phyloP scores from a whole-genome alignment of 495 filamentous ascomycete genomes.

The Mytilinidion resinicola region DNA sequence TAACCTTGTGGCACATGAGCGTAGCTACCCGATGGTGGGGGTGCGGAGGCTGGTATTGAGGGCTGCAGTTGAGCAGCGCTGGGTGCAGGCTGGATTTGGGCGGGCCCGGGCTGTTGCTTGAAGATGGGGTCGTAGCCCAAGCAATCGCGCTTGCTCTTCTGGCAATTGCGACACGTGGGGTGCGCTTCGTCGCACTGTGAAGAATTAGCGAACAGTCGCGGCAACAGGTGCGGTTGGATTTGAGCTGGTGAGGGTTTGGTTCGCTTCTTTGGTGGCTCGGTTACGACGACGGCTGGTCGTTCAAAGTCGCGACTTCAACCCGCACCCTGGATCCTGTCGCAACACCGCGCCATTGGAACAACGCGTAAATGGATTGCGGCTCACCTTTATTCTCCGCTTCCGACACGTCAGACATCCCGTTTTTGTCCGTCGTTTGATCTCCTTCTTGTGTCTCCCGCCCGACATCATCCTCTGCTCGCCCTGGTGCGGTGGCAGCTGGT shows the following conservation, averaged over 20 bases:
- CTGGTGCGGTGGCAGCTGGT: slow-evolving; percentile 53
- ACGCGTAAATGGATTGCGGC: slow-evolving; percentile 34
- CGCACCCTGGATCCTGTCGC: background rate
- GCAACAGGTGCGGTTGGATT: slow-evolving; percentile 14
- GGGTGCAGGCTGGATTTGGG: slow-evolving; percentile 71
- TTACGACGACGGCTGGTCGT: slow-evolving; percentile 17
- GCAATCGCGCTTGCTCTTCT: slow-evolving; percentile 97
- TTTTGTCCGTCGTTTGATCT: slow-evolving; percentile 97
- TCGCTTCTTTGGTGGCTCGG: slow-evolving; percentile 27
- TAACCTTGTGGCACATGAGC: slow-evolving; percentile 53
- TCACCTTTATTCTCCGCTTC: slow-evolving; percentile 96
- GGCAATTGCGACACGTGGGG: slow-evolving; percentile 92
- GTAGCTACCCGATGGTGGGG: slow-evolving; percentile 23
- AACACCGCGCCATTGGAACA: slow-evolving; percentile 8
- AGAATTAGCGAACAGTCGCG: slow-evolving; percentile 9
- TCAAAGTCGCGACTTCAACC: slow-evolving; percentile 8
- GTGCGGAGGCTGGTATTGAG: slow-evolving; percentile 28
- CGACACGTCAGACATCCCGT: slow-evolving; percentile 96
- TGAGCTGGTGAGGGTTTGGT: slow-evolving; percentile 22
- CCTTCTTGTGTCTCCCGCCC: slow-evolving; percentile 88
- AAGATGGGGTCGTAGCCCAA: slow-evolving; percentile 98
- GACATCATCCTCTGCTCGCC: slow-evolving; percentile 56
- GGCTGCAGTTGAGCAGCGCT: slow-evolving; percentile 37
- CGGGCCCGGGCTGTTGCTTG: slow-evolving; percentile 73
- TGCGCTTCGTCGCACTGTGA: slow-evolving; percentile 91